phyloP scores from a whole-genome alignment of 2,329 filamentous ascomycete genomes.

The Talaromyces rugulosus region DNA sequence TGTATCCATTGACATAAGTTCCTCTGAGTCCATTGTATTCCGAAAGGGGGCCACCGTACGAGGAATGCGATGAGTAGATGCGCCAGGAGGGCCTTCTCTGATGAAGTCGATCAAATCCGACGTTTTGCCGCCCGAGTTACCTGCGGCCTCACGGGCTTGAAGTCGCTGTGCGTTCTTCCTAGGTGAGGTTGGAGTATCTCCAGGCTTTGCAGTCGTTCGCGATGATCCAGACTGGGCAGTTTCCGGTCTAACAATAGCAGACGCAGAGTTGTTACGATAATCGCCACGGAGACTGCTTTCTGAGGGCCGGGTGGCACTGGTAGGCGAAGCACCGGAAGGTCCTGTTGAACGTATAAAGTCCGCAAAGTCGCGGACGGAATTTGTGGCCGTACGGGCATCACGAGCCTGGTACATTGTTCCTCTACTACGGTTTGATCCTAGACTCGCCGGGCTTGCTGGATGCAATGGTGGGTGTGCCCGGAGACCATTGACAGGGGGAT shows the following conservation, averaged over 20 bases:
- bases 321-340: conserved; percentile 52
- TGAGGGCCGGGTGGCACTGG: conserved; percentile 13
- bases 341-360: conserved; percentile 79
- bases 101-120: conserved; percentile 96
- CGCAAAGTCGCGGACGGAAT: conserved; percentile 77
- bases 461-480: conserved; percentile 17
- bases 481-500: conserved; percentile 12
- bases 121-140: conserved; percentile 57
- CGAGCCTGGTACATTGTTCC: conserved; percentile 49
- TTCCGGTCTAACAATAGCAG: conserved; percentile 5
- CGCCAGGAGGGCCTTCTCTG: conserved; percentile 70
- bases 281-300: neutral
- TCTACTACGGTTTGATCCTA: conserved; percentile 14
- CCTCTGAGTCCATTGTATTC: conserved; percentile 80
- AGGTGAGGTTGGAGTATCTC: neutral
- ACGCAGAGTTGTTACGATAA: conserved; percentile 8
- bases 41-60: conserved; percentile 81
- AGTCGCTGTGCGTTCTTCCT: conserved; percentile 45
- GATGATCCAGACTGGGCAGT: conserved; percentile 13
- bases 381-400: conserved; percentile 66
- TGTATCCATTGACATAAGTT: conserved; percentile 44
- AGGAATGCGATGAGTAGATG: conserved; percentile 67
- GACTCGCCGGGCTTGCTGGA: conserved; percentile 10
- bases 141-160: conserved; percentile 67
- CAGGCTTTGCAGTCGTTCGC: conserved; percentile 8